A percentile compares a stretch with the other conserved stretches of the same genome.
Evolutionary conservation across 768 basidiomycete species (phyloP).

Genomic region (Naganishia vishniacii): DNA sequence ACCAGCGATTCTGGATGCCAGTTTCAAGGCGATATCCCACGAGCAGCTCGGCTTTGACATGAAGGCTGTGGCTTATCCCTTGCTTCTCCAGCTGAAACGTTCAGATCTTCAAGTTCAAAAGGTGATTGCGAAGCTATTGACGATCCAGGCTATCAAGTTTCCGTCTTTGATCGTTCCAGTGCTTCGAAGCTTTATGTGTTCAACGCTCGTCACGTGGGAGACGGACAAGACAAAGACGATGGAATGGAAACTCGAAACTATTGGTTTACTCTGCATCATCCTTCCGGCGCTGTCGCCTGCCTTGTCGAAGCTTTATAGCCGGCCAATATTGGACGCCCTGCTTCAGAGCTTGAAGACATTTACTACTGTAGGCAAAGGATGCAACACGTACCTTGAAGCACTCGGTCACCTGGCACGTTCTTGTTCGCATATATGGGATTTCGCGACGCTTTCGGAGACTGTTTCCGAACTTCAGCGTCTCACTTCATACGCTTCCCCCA

Average conservation of each 20-base stretch:
- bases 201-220: conserved; percentile 4
- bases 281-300: conserved; percentile 23
- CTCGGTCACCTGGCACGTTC: conserved; percentile 17
- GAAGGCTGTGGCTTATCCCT: conserved; percentile 22
- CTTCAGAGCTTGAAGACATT: neutral
- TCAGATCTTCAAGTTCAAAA: conserved; percentile 7
- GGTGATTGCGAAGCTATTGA: conserved; percentile 21
- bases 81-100: conserved; percentile 19
- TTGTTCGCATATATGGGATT: conserved; percentile 27
- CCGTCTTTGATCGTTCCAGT: conserved; percentile 23
- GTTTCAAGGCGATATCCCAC: conserved; percentile 1
- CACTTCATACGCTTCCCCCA: neutral
- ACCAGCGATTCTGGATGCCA: conserved; percentile 17
- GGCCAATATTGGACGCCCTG: conserved; percentile 11
- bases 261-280: neutral
- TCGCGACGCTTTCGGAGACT: neutral
- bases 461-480: conserved; percentile 2
- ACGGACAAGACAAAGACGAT: neutral
- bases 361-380: neutral
- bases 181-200: conserved; percentile 15
- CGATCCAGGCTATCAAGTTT: conserved; percentile 20
- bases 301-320: conserved; percentile 21
- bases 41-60: conserved; percentile 11
- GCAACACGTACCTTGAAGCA: conserved; percentile 4
- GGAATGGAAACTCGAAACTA: neutral